These are phyloP conservation scores for Apiospora arundinis DNA, from an alignment of 2,329 filamentous ascomycete genomes.

Conservation along the genomic window DNA sequence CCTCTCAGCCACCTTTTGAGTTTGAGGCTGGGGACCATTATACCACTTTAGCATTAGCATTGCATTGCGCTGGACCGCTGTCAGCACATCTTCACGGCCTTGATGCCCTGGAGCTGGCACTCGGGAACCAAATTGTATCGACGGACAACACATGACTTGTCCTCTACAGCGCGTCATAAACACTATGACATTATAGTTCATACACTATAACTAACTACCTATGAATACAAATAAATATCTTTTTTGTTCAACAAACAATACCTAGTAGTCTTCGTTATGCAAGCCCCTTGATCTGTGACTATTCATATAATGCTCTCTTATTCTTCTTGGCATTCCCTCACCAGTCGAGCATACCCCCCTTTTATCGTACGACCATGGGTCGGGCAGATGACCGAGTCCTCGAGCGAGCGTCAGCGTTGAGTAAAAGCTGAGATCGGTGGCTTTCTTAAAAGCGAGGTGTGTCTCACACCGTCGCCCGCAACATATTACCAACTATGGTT, in stretches of 20 bases:
- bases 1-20: conserved; percentile 16
- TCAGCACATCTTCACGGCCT: conserved; percentile 2
- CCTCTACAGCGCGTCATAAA: conserved; percentile 13
- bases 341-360: not conserved
- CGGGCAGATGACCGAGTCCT: not conserved
- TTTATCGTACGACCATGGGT: not conserved
- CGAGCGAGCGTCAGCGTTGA: not conserved
- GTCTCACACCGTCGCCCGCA: not conserved
- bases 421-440: not conserved
- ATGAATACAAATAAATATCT: conserved; percentile 2
- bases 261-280: not conserved
- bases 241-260: conserved; percentile 8
- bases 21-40: not conserved
- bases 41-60: conserved; percentile 11
- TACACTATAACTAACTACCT: not conserved
- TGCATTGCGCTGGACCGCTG: conserved; percentile 15
- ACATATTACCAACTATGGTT: not conserved
- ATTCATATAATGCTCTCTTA: not conserved
- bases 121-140: conserved; percentile 14
- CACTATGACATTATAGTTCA: conserved; percentile 3
- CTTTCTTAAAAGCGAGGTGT: not conserved
- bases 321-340: not conserved
- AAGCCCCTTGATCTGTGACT: not conserved
- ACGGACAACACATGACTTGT: conserved; percentile 2
- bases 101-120: conserved; percentile 13